Conservation (phyloP, 2,329 filamentous ascomycete genomes). For the Hysterium pulicare region DNA sequence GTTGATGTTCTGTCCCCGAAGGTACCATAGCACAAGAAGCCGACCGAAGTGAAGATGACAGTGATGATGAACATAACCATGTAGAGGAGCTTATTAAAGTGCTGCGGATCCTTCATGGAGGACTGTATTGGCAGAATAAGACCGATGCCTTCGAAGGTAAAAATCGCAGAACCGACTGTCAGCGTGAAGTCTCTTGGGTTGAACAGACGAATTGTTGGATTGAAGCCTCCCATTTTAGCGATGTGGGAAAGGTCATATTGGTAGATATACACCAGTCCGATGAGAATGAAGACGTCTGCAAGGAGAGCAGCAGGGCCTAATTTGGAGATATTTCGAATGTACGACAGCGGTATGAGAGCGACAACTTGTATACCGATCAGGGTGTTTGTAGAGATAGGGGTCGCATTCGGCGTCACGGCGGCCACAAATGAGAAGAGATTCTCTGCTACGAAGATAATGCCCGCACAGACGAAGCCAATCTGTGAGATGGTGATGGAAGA, state of each 20-base stretch:
- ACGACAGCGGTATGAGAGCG: constrained; percentile 62
- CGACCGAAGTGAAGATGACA: constrained; percentile 67
- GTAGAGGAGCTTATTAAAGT: constrained; percentile 64
- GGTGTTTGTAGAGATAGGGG: constrained; percentile 52
- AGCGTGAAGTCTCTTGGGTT: constrained; percentile 67
- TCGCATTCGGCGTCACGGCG: constrained; percentile 54
- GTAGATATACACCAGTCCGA: constrained; percentile 71
- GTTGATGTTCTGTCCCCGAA: constrained; percentile 68
- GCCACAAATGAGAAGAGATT: constrained; percentile 66
- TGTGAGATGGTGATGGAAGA: constrained; percentile 70
- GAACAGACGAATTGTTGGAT: constrained; percentile 63
- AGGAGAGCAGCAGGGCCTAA: constrained; percentile 66
- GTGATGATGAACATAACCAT: constrained; percentile 72
- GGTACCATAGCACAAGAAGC: constrained; percentile 69
- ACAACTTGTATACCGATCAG: constrained; percentile 66
- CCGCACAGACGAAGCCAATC: constrained; percentile 73
- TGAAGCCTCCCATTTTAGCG: constrained; percentile 51
- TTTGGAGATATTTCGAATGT: constrained; percentile 73
- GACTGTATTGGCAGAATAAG: constrained; percentile 74
- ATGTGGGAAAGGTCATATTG: constrained; percentile 63
- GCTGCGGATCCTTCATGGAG: constrained; percentile 67
- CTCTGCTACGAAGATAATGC: constrained; percentile 74
- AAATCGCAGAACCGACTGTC: constrained; percentile 70
- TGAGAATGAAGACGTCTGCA: constrained; percentile 68
- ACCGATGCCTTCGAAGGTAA: constrained; percentile 76